These are phyloP conservation scores for Marasmius fiardii DNA, from an alignment of 1,284 basidiomycete species.

Conservation along the genomic window DNA sequence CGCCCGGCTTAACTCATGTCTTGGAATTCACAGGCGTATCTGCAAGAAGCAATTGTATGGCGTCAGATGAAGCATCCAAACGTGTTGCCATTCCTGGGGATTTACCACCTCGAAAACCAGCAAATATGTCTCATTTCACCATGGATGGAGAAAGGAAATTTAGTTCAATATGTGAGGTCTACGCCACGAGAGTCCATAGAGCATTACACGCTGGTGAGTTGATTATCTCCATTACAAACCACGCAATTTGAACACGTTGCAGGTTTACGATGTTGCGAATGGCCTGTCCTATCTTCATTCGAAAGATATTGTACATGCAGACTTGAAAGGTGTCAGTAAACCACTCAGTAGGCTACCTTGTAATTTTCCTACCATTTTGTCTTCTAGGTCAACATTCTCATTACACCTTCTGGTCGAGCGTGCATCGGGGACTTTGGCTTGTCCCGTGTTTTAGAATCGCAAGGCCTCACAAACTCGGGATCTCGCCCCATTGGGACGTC, in stretches of 20 bases:
- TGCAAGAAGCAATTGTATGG: conserved; percentile 4
- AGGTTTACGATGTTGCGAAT: neutral
- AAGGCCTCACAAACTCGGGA: neutral
- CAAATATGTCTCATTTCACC: conserved; percentile 10
- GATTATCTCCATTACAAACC: no score
- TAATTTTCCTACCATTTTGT: neutral
- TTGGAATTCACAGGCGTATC: neutral
- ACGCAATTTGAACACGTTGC: no score
- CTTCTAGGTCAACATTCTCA: neutral
- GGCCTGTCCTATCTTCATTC: neutral
- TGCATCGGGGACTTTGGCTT: conserved; percentile 2
- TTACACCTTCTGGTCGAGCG: neutral
- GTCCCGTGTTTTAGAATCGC: neutral
- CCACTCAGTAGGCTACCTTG: no score
- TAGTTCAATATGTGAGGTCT: conserved; percentile 1
- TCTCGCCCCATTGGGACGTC: neutral
- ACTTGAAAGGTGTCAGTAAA: neutral
- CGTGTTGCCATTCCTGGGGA: conserved; percentile 3
- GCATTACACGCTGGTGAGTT: neutral
- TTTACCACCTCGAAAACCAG: conserved; percentile 1
- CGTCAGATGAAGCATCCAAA: conserved; percentile 3
- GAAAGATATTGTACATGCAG: neutral
- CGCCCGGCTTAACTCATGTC: no score
- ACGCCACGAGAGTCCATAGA: no score
- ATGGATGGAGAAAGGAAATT: conserved; percentile 6